Base-by-base conservation (phyloP, 2,329 filamentous ascomycete species). In the Diaporthe australafricana region DNA sequence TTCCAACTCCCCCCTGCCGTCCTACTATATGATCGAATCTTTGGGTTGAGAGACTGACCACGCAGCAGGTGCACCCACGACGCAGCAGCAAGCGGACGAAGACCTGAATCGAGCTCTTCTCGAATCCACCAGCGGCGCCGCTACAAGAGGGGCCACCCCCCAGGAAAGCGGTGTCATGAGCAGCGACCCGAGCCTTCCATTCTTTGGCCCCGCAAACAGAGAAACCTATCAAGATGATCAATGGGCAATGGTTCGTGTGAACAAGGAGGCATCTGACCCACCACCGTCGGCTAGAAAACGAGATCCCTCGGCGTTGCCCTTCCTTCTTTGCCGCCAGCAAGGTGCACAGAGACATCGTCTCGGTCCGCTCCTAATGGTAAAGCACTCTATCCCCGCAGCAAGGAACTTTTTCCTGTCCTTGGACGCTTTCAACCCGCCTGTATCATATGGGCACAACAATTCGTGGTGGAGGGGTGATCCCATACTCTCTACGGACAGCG, bases 401-500 rank as follows among this genome's bases (percentile, higher is more conserved):
- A 85, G 89, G 67, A 91, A 91, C 74, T 86, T 3, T 80, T 92
- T 16, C 82, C 92, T 3, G 78, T 81, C 30, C 81, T 79, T 12
- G 85, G 85, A 68, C 77, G 4, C 78, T 84, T 6, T 80, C 17
- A 25, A 60, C 38, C 67, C 45, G 16, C 67, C 84, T 2, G 76
- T 80, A 1, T 84, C 81, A 42, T 92, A 91, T 74, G 89, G 89
- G 1, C 83, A 87, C 74, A 84, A 88, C 74, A 81, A 81, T 16
- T 85, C 89, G 72, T 92, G 90, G 90, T 92, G 90, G 90, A 87
- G 84, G 73, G 90, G 90, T 4, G 82, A 86, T 57, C 78, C 83
- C 11, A 90, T 91, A 47, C 74, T 84, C 5, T 80, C 80, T 40
- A 80, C 81, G 2, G 81, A 84, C 12, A 60, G 77, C 32, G 77